Base-by-base conservation (phyloP, 768 basidiomycete species). In the Pisolithus orientalis region DNA sequence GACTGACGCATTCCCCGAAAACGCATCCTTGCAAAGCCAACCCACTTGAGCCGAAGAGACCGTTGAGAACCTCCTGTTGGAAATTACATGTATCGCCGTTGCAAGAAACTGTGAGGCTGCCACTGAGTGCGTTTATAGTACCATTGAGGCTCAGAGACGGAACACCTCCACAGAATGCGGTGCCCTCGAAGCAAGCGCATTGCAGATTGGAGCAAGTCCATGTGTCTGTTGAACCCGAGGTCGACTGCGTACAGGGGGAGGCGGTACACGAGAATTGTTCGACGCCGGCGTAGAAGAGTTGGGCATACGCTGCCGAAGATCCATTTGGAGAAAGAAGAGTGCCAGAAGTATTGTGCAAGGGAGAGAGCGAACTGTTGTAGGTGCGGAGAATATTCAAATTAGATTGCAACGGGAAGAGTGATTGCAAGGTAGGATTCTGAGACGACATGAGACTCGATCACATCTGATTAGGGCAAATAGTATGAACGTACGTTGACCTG, bases 181-280 rank as follows among this genome's bases (percentile, higher is more conserved):
- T 79, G 42, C 78, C 77, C 0, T 76, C 51, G 37, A 83, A 73
- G 67, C 94, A 97, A 4, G 74, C 79, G 63, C 94, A 97, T 52
- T 75, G 59, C 17, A 97, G 76, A 59, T 83, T 78, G 43, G 80
- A 73, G 57, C 94, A 97, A 16, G 70, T 72, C 85, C 86, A 96
- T 4, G 67, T 65, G 47, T 77, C 72, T 21, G 80, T 65, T 4
- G 68, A 53, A 37, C 59, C 65, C 8, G 69, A 66, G 32, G 78
- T 66, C 14, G 72, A 70, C 67, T 95, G 92, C 0, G 64, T 69
- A 70, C 94, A 96, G 6, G 75, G 72, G 56, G 80, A 72, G 0
- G 91, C 90, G 9, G 70, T 54, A 65, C 94, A 97, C 65, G 80
- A 88, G 70, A 97, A 97, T 62, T 96, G 92, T 62, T 94, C 90